Evolutionary conservation across 306 rosid genomes (phyloP).

Genomic region (Cucumis cinereus): DNA sequence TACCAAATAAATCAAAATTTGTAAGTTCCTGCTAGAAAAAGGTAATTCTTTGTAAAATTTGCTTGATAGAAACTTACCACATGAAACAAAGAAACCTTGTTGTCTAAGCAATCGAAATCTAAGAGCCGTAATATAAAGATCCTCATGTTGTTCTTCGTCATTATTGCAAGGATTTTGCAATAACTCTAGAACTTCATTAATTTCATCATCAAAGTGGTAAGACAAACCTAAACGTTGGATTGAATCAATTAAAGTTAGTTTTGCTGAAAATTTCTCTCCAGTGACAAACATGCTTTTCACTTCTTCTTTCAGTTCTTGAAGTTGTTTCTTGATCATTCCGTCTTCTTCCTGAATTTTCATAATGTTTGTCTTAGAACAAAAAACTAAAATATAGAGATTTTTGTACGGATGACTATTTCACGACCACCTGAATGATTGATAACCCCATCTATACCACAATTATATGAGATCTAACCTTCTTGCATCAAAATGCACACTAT

Average conservation of each 20-base stretch:
- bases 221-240: background rate
- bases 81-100: background rate
- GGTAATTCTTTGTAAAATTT: too few relatives aligned
- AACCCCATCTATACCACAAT: too few relatives aligned
- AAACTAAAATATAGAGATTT: too few relatives aligned
- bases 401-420: too few relatives aligned
- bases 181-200: background rate
- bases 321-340: slow-evolving; percentile 11
- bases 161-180: background rate
- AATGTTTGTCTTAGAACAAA: background rate
- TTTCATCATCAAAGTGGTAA: background rate
- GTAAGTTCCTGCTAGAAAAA: too few relatives aligned
- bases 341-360: slow-evolving; percentile 13
- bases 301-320: background rate
- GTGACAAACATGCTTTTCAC: background rate
- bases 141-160: background rate
- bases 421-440: too few relatives aligned
- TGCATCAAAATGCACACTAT: too few relatives aligned
- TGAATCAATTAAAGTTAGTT: background rate
- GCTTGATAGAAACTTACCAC: background rate
- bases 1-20: too few relatives aligned
- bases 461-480: too few relatives aligned
- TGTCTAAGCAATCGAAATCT: slow-evolving; percentile 5
- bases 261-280: background rate
- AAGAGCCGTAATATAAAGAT: background rate